Base-by-base conservation (phyloP, 805 yeast genomes). In the Candida ortonii region DNA sequence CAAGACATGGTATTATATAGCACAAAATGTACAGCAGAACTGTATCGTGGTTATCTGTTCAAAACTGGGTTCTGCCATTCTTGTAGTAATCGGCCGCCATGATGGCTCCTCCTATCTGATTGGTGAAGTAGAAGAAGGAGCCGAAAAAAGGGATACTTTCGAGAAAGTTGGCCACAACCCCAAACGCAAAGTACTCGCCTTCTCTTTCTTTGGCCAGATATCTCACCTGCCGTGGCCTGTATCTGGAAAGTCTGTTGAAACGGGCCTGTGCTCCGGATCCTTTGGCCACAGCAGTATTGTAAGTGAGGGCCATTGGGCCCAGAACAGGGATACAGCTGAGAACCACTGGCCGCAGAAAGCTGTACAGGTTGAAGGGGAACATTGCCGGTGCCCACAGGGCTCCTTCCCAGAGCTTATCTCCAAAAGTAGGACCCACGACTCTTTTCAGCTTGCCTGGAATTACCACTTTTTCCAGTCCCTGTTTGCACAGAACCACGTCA, bases 41-140 rank as follows among this genome's bases (percentile, higher is more conserved):
- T 20, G 7, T 20, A 11, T 11, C 10, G 11, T 20, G 11, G 22
- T 8, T 28, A 4, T n/a, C 11, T 19, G 29, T 9, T 32, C 33
- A 43, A 30, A 45, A 47, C 11, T 30, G 27, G 3, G 40, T 34
- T 34, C 52, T 47, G 13, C 49, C 47, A 1, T 42, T 27, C 13
- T 52, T 49, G 33, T 43, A 42, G 20, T 43, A 43, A 20, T 55
- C 47, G 15, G 64, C 70, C 4, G 75, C 76, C 81, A 84, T 73
- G 25, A 76, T 56, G 1, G 85, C 84, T 13, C 78, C 78, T 6
- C 82, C 86, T 12, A 77, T 61, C n/a, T 71, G 71, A 52, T 78
- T 74, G 9, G 85, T 75, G 39, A 75, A 72, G 43, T 68, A 62
- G 45, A 80, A 77, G 26, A 80, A 61, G 9, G 74, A 64, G 2